phyloP scores from a whole-genome alignment of 2,329 filamentous ascomycete genomes.

The Clarireedia paspali region DNA sequence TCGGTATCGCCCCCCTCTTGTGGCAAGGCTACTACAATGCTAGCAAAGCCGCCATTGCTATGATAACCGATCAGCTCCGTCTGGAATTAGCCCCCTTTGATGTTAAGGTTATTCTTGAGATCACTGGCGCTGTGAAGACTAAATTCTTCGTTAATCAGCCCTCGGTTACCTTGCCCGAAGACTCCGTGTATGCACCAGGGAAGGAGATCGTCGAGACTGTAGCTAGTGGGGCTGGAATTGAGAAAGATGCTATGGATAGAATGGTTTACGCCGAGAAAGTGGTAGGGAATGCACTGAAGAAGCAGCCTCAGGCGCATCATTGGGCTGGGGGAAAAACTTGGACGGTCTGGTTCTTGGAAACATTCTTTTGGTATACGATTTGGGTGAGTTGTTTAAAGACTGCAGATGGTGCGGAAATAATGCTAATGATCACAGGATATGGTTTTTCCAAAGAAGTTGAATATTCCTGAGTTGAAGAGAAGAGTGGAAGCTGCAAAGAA shows the following conservation, averaged over 20 bases:
- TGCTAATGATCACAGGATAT: constrained; percentile 6
- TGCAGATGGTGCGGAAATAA: background rate
- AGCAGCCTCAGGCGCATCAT: constrained; percentile 15
- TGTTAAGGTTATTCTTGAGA: constrained; percentile 17
- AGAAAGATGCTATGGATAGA: constrained; percentile 7
- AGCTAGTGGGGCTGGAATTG: constrained; percentile 5
- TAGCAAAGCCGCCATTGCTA: constrained; percentile 17
- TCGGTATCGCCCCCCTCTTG: constrained; percentile 9
- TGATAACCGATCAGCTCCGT: constrained; percentile 15
- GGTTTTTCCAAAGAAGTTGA: background rate
- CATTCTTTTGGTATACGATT: constrained; percentile 13
- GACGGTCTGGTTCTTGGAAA: constrained; percentile 14
- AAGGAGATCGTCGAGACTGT: constrained; percentile 15
- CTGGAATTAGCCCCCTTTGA: constrained; percentile 18
- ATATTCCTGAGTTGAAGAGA: constrained; percentile 3
- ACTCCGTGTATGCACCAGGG: constrained; percentile 17
- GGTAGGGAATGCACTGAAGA: constrained; percentile 19
- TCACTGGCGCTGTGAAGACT: constrained; percentile 17
- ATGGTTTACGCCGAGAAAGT: constrained; percentile 16
- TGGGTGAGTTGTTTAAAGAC: constrained; percentile 11
- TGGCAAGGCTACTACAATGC: constrained; percentile 23
- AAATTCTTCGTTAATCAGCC: constrained; percentile 19
- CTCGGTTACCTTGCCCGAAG: constrained; percentile 10
- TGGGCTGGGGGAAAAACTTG: constrained; percentile 15
- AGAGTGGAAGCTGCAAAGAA: constrained; percentile 10